Conservation (phyloP, 257 asterid species). For the Plantago ovata region DNA sequence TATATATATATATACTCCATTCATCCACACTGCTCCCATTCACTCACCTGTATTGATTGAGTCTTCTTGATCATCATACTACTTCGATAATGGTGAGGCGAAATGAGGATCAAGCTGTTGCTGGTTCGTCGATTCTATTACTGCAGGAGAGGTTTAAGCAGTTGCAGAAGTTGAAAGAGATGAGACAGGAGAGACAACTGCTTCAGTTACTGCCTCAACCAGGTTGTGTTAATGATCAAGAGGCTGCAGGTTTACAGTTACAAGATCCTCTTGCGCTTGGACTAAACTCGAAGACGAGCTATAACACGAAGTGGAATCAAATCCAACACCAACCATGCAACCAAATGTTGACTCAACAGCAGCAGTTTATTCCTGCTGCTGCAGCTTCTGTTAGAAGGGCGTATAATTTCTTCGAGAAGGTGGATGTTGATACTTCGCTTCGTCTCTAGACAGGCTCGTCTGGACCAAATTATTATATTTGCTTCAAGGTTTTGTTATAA, state of each 20-base stretch:
- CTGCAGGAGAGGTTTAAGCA: conserved; percentile 43
- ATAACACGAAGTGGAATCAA: background rate
- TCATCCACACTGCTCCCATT: no score
- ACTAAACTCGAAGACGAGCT: conserved; percentile 19
- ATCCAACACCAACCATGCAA: conserved; percentile 2
- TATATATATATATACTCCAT: background rate
- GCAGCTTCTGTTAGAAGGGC: conserved; percentile 18
- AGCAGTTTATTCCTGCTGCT: conserved; percentile 15
- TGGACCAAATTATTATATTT: background rate
- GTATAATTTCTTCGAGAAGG: conserved; percentile 22
- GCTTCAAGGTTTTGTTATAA: background rate
- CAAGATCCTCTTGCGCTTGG: conserved; percentile 34
- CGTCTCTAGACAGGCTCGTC: conserved; percentile 27
- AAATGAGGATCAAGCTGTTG: conserved; percentile 23
- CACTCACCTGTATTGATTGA: conserved; percentile 1
- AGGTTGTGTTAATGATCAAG: background rate
- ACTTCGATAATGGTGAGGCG: conserved; percentile 30
- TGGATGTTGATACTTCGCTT: conserved; percentile 46
- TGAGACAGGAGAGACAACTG: conserved; percentile 34
- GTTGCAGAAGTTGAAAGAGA: conserved; percentile 45
- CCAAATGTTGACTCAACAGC: conserved; percentile 5
- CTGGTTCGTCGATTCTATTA: conserved; percentile 42
- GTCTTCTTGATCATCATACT: conserved; percentile 1
- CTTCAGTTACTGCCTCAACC: conserved; percentile 22
- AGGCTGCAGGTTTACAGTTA: background rate